phyloP scores from a whole-genome alignment of 2,329 filamentous ascomycete genomes.

The Botrytis paeoniae region DNA sequence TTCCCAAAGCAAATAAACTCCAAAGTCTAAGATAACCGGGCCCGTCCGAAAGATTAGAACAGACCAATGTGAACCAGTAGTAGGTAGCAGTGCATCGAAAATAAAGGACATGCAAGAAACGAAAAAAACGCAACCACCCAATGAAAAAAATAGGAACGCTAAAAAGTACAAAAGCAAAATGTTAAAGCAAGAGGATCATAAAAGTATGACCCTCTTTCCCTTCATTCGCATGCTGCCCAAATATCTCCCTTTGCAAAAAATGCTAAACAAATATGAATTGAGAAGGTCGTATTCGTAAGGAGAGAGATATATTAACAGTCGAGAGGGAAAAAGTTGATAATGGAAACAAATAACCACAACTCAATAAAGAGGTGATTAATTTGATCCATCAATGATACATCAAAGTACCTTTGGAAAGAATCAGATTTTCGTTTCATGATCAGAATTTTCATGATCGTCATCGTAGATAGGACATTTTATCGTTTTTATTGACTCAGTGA shows the following conservation, averaged over 20 bases:
- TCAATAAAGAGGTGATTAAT: not conserved
- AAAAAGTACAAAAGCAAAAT: conserved; percentile 17
- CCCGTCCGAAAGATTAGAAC: conserved; percentile 10
- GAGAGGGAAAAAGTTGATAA: not conserved
- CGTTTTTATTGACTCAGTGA: not conserved
- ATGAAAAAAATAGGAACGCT: conserved; percentile 10
- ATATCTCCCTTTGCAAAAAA: conserved; percentile 14
- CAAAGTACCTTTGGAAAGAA: not conserved
- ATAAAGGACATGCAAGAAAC: conserved; percentile 12
- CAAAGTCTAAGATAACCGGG: conserved; percentile 10
- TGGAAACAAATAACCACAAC: not conserved
- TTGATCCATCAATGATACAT: not conserved
- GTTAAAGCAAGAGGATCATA: conserved; percentile 3
- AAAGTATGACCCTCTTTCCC: not conserved
- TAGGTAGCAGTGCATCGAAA: not conserved
- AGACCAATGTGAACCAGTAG: conserved; percentile 8
- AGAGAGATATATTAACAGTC: conserved; percentile 2
- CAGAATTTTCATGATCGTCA: conserved; percentile 7
- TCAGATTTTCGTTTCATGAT: conserved; percentile 3
- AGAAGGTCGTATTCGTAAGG: conserved; percentile 4
- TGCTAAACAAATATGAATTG: conserved; percentile 16
- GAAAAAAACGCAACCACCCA: conserved; percentile 2
- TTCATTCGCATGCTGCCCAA: conserved; percentile 16
- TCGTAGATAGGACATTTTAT: not conserved
- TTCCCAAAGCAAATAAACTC: conserved; percentile 5